Evolutionary conservation across 257 asterid genomes (phyloP), one percentile per base, ranked within the genome.

Genomic region (Przewalskia tangutica): DNA sequence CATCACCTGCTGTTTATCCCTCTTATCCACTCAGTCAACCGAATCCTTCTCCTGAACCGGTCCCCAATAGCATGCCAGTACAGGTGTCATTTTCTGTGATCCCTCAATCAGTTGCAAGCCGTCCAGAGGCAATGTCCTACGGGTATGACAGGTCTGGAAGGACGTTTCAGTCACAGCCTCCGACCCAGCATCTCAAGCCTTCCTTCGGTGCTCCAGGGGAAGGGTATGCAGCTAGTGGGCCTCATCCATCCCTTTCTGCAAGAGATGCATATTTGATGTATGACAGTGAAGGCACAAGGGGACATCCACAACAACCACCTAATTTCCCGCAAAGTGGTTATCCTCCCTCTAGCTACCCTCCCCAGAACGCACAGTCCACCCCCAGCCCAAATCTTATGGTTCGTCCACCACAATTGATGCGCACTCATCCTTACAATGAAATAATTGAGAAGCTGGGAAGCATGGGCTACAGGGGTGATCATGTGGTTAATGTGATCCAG

Each of bases 381-480:
- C 84, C 93, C 20, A 84, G 85, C 82, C 36, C 90, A n/a, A 93
- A 82, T 68, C 80, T 85, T 64, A 87, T 81, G 58, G 83, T 83
- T 66, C 87, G 88, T 12, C 89, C 86, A 2, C 89, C 95, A 70
- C 98, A 86, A 62, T 81, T 91, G 38, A 50, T 84, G 23, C 94
- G 91, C 55, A 80, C 86, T 84, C 92, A 89, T 85, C 98, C 97
- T 17, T 91, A 90, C 85, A 89, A 81, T 59, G 99, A 95, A 62
- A 80, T 92, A 90, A 86, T 95, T 59, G 99, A 95, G 90, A 95
- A 95, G 89, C 6, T 95, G 87, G 90, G 84, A 77, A 84, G 91
- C 84, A 94, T 95, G 98, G 99, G 99, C 48, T 94, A 87, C 87
- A 85, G 98, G 87, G 93, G 91, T 63, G 97, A 94, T 58, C 93